Evolutionary conservation across 495 filamentous ascomycete genomes (phyloP).

Genomic region (Aspergillus sclerotioniger): DNA sequence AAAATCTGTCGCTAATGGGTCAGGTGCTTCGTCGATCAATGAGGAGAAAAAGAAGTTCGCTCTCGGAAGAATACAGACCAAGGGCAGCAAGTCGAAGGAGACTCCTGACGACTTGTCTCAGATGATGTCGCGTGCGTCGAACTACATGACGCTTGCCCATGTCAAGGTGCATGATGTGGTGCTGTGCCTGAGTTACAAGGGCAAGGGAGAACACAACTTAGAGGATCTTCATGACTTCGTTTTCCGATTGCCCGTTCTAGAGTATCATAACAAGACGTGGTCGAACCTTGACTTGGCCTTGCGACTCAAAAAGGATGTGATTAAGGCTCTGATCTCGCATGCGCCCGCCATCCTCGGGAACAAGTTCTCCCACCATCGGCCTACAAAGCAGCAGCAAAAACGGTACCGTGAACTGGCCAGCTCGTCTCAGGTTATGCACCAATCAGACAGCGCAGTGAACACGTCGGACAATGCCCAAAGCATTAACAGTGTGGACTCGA

Average conservation of each 20-base stretch:
- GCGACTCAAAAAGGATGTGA: conserved; percentile 88
- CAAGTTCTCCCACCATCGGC: conserved; percentile 87
- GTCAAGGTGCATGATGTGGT: conserved; percentile 94
- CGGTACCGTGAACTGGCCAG: conserved; percentile 76
- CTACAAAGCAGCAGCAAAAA: conserved; percentile 71
- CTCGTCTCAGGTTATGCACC: conserved; percentile 46
- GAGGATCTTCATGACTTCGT: conserved; percentile 97
- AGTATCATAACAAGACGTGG: conserved; percentile 98
- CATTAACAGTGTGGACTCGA: conserved; percentile 39
- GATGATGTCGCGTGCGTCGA: conserved; percentile 94
- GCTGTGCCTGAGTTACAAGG: conserved; percentile 94
- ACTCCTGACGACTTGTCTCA: conserved; percentile 90
- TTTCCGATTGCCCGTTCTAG: conserved; percentile 89
- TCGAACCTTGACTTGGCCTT: conserved; percentile 94
- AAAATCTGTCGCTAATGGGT: conserved; percentile 36
- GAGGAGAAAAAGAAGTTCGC: conserved; percentile 57
- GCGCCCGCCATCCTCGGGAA: conserved; percentile 96
- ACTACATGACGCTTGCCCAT: conserved; percentile 95
- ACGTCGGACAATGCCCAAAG: conserved; percentile 30
- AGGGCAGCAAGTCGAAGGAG: conserved; percentile 51
- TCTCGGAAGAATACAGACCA: conserved; percentile 44
- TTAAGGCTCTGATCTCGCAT: conserved; percentile 90
- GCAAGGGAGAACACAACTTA: conserved; percentile 88
- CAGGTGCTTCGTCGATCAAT: conserved; percentile 40
- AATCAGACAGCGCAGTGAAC: conserved; percentile 46